Evolutionary conservation across 1,139 yeast genomes (phyloP).

Genomic region (Sugiyamaella grinbergsii): DNA sequence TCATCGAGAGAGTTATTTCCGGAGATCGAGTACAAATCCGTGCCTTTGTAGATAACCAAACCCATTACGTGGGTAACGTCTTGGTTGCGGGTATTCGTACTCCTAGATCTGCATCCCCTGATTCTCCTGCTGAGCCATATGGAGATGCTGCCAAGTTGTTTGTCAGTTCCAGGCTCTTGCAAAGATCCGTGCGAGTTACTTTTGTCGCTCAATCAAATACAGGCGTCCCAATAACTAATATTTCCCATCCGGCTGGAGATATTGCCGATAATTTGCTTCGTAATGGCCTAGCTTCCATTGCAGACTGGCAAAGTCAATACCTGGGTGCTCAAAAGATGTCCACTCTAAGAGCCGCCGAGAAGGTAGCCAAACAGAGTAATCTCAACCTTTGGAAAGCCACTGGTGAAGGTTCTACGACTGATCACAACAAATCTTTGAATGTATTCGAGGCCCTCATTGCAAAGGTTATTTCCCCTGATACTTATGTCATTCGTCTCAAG

Average conservation of each 20-base stretch:
- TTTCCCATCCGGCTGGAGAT: slow-evolving; percentile 73
- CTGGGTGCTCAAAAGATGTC: slow-evolving; percentile 70
- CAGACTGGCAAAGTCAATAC: slow-evolving; percentile 80
- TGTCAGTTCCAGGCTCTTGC: slow-evolving; percentile 67
- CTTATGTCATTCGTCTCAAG: slow-evolving; percentile 54
- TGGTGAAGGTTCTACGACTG: slow-evolving; percentile 28
- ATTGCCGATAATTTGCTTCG: slow-evolving; percentile 68
- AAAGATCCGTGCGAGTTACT: slow-evolving; percentile 60
- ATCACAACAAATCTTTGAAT: slow-evolving; percentile 31
- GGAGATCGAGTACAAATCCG: slow-evolving; percentile 76
- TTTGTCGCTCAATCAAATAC: slow-evolving; percentile 57
- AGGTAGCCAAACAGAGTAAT: slow-evolving; percentile 61
- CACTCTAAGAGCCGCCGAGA: slow-evolving; percentile 64
- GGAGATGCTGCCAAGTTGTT: slow-evolving; percentile 69
- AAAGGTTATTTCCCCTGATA: slow-evolving; percentile 69
- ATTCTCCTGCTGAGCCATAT: slow-evolving; percentile 44
- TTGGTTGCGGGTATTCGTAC: slow-evolving; percentile 72
- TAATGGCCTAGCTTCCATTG: slow-evolving; percentile 71
- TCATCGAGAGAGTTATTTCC: slow-evolving; percentile 73
- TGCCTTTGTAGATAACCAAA: slow-evolving; percentile 50
- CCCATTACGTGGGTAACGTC: slow-evolving; percentile 55
- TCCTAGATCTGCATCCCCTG: slow-evolving; percentile 64
- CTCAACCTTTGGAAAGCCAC: slow-evolving; percentile 61
- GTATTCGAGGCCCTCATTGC: slow-evolving; percentile 58
- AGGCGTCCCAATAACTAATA: slow-evolving; percentile 59